Evolutionary conservation across 2,329 filamentous ascomycete genomes (phyloP).

Genomic region (Fusarium piperis): DNA sequence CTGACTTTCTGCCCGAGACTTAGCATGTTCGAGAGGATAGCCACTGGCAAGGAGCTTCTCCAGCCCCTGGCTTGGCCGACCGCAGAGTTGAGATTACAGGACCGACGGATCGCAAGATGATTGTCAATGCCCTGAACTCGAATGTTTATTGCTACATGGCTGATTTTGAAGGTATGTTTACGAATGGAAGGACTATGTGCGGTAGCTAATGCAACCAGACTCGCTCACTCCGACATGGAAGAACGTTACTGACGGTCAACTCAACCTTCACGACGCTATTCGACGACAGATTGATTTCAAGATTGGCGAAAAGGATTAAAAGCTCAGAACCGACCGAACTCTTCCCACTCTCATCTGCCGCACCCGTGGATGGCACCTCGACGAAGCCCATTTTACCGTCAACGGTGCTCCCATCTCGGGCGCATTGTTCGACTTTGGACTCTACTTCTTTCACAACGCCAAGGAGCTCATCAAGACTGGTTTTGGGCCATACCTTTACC

Average conservation of each 20-base stretch:
- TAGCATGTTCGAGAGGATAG: slow-evolving; percentile 91
- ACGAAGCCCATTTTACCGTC: slow-evolving; percentile 97
- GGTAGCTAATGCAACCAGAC: slow-evolving; percentile 62
- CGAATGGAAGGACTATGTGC: background rate
- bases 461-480: slow-evolving; percentile 73
- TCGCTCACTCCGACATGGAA: slow-evolving; percentile 97
- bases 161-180: slow-evolving; percentile 85
- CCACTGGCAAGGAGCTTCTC: slow-evolving; percentile 93
- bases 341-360: slow-evolving; percentile 92
- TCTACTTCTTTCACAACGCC: slow-evolving; percentile 99
- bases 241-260: slow-evolving; percentile 98
- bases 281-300: slow-evolving; percentile 96
- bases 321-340: slow-evolving; percentile 88
- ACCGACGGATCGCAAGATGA: slow-evolving; percentile 98
- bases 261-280: slow-evolving; percentile 96
- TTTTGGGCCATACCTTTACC: slow-evolving; percentile 94
- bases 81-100: slow-evolving; percentile 97
- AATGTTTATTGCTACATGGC: slow-evolving; percentile 99
- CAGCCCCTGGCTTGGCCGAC: slow-evolving; percentile 93
- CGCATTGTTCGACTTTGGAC: slow-evolving; percentile 93
- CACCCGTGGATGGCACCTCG: slow-evolving; percentile 95
- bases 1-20: slow-evolving; percentile 96
- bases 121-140: slow-evolving; percentile 94
- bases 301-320: slow-evolving; percentile 94
- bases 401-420: slow-evolving; percentile 97